Evolutionary conservation across 1,284 basidiomycete genomes (phyloP), one percentile per base, ranked within the genome.

Genomic region (Rugosomyces carneus): DNA sequence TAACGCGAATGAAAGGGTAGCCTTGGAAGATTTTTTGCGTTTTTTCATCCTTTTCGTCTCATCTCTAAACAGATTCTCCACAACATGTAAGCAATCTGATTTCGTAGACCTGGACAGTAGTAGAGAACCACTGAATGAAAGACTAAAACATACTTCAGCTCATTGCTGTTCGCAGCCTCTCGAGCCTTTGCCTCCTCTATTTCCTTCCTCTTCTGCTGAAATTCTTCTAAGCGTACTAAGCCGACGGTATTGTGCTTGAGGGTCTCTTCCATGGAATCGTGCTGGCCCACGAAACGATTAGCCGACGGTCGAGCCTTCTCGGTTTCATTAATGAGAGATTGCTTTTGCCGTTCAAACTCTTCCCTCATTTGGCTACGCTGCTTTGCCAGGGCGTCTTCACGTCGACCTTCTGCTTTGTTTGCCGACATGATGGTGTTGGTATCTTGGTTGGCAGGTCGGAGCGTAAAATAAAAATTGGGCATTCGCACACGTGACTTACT

Each of bases 201-300:
- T 57, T 89, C 90, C 56, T 91, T 89, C 48, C 92, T 74, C 56
- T 78, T 82, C 64, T 89, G 84, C 62, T 91, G 88, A 57, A 99
- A 99, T 40, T 98, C 96, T 58, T 95, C 89, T 6, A 98, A 75
- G 49, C 78, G 81, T 1, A 99, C 94, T 11, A 99, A 78, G 56
- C 96, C 96, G 47, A 99, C 82, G 0, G 96, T 99, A 40, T 78
- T 87, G 59, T 93, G 80, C 72, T 97, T 98, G 42, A 99, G 76
- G 9, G 80, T 79, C 49, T 99, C 96, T 63, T 98, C 95, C 73
- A 98, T 84, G 3, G 88, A 92, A 62, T 98, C 95, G 65, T 91
- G 84, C 65, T 96, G 91, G 3, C 89, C 88, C 16, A 94, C 86
- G 64, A 99, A 99, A 47, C 93, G 89, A 60, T 89, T 86, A 0